These are phyloP conservation scores for Calvatia gigantea DNA, from an alignment of 768 basidiomycete species.

Conservation along the genomic window DNA sequence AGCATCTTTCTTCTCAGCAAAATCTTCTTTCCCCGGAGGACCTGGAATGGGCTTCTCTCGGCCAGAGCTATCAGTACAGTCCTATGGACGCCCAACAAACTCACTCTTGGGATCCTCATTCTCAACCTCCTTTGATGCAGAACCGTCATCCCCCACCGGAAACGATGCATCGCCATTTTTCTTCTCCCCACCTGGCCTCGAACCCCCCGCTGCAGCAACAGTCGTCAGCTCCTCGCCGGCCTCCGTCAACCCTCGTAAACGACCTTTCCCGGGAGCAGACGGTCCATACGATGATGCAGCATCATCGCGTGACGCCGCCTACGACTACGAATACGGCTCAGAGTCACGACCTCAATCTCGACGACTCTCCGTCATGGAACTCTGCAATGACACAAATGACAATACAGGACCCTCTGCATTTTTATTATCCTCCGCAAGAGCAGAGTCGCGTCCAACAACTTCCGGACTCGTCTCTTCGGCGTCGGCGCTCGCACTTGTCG, in stretches of 20 bases:
- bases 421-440: slow-evolving; percentile 18
- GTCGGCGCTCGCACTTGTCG: slow-evolving; percentile 34
- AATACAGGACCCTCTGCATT: slow-evolving; percentile 22
- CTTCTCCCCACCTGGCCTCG: slow-evolving; percentile 40
- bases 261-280: slow-evolving; percentile 59
- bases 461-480: slow-evolving; percentile 44
- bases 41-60: slow-evolving; percentile 46
- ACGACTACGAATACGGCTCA: slow-evolving; percentile 59
- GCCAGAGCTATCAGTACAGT: slow-evolving; percentile 24
- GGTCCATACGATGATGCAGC: slow-evolving; percentile 32
- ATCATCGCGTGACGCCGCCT: slow-evolving; percentile 11
- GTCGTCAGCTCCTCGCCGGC: slow-evolving; percentile 20
- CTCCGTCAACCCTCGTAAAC: slow-evolving; percentile 50
- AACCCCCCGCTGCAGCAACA: slow-evolving; percentile 24
- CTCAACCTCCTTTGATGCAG: slow-evolving; percentile 23
- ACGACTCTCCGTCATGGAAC: slow-evolving; percentile 81
- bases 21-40: slow-evolving; percentile 45
- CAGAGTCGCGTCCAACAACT: slow-evolving; percentile 33
- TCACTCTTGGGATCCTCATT: slow-evolving; percentile 8
- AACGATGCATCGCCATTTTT: slow-evolving; percentile 69
- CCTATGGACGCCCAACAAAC: slow-evolving; percentile 10
- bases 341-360: slow-evolving; percentile 79
- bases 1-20: slow-evolving; percentile 55
- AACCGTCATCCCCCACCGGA: slow-evolving; percentile 7
- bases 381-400: slow-evolving; percentile 66